These are phyloP conservation scores for Trichaptum fuscoviolaceum DNA, from an alignment of 768 basidiomycete genomes.

Conservation along the genomic window DNA sequence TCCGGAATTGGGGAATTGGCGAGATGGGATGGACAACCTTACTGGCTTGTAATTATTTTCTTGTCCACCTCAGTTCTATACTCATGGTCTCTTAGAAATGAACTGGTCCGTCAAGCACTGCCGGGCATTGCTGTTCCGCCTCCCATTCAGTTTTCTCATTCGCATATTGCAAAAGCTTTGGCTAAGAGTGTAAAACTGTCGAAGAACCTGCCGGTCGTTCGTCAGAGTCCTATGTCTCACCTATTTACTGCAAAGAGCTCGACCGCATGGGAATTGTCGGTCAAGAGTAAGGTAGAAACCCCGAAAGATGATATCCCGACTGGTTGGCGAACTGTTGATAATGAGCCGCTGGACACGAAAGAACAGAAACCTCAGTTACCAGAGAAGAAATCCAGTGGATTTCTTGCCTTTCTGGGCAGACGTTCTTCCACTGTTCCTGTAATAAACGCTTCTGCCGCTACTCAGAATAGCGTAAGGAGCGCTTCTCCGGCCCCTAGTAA, in stretches of 20 bases:
- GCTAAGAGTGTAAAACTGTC: constrained; percentile 60
- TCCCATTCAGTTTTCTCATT: constrained; percentile 44
- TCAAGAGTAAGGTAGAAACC: constrained; percentile 48
- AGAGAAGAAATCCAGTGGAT: constrained; percentile 43
- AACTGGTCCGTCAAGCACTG: neutral
- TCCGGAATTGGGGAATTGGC: constrained; percentile 25
- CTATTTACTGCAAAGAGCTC: constrained; percentile 69
- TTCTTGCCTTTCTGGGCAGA: constrained; percentile 74
- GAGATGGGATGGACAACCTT: constrained; percentile 42
- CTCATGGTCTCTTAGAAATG: neutral
- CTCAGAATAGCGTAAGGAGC: neutral
- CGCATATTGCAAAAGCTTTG: constrained; percentile 53
- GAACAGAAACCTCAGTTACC: constrained; percentile 39
- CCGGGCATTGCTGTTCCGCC: constrained; percentile 49
- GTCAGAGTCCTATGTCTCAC: constrained; percentile 62
- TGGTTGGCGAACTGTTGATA: constrained; percentile 70
- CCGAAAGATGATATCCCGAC: constrained; percentile 55
- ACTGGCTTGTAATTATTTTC: constrained; percentile 49
- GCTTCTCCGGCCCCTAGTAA: neutral
- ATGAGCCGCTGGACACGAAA: constrained; percentile 34
- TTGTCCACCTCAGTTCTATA: neutral
- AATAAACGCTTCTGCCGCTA: neutral
- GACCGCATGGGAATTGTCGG: constrained; percentile 66
- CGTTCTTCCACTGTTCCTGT: constrained; percentile 25
- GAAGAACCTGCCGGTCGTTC: constrained; percentile 48